These are phyloP conservation scores for Penicillium sp. DNA, from an alignment of 2,329 filamentous ascomycete genomes.

Conservation along the genomic window DNA sequence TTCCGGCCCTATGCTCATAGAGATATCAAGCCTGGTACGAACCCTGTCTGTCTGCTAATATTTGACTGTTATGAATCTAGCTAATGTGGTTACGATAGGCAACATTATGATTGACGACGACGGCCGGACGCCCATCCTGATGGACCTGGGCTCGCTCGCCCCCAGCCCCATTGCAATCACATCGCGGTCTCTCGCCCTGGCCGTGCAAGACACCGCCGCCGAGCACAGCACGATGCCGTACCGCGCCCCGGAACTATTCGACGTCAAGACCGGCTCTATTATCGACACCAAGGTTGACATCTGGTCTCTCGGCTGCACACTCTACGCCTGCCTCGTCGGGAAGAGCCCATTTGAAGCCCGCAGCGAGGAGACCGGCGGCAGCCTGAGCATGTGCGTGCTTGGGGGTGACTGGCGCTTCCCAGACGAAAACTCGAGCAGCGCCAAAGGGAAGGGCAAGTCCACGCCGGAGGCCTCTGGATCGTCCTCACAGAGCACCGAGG, in stretches of 20 bases:
- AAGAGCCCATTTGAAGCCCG: conserved; percentile 96
- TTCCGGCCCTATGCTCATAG: conserved; percentile 83
- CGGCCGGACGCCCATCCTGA: conserved; percentile 82
- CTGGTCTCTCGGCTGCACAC: conserved; percentile 95
- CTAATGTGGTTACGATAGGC: conserved; percentile 40
- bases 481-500: not conserved
- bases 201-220: conserved; percentile 88
- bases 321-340: conserved; percentile 93
- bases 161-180: conserved; percentile 85
- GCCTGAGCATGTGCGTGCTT: conserved; percentile 84
- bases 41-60: not conserved
- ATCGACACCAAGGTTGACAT: conserved; percentile 98
- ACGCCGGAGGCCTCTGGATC: conserved; percentile 16
- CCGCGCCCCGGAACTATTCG: conserved; percentile 93
- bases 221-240: conserved; percentile 99
- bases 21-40: conserved; percentile 90
- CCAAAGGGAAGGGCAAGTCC: conserved; percentile 54
- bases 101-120: conserved; percentile 99
- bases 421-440: conserved; percentile 66
- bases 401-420: conserved; percentile 97
- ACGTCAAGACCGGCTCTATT: conserved; percentile 87
- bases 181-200: conserved; percentile 81
- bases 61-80: not conserved
- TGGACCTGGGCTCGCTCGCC: conserved; percentile 92
- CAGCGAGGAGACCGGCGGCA: conserved; percentile 92